Percentiles rank a stretch among this genome's conserved stretches.
Evolutionary conservation across 2,329 filamentous ascomycete species (phyloP).

Genomic region (Xylariomycetidae sp.): DNA sequence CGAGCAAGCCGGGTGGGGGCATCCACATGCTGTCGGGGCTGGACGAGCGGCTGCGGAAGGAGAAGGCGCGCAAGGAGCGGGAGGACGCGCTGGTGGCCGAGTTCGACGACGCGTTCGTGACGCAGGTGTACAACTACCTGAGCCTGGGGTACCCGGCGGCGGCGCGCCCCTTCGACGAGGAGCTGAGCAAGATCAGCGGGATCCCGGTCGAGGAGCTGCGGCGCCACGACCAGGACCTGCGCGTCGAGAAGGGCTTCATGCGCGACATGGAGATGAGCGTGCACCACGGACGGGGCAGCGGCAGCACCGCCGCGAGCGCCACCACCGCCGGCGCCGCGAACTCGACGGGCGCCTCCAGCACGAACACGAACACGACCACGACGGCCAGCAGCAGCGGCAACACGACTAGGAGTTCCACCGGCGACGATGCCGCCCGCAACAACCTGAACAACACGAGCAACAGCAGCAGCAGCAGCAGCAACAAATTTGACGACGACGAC

Average conservation of each 20-base stretch:
- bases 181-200: conserved; percentile 74
- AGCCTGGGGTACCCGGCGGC: conserved; percentile 86
- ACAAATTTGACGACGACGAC: conserved; percentile 22
- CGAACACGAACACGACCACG: no score
- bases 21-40: conserved; percentile 46
- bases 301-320: conserved; percentile 1
- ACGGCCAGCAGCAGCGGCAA: conserved; percentile 1
- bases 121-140: conserved; percentile 95
- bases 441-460: no score
- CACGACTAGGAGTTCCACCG: background rate
- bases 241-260: conserved; percentile 67
- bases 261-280: conserved; percentile 39
- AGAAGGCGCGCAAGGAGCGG: conserved; percentile 43
- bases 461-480: conserved; percentile 8
- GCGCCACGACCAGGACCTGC: conserved; percentile 56
- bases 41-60: conserved; percentile 43
- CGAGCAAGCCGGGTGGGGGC: conserved; percentile 14
- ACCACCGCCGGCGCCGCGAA: conserved; percentile 3
- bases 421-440: no score
- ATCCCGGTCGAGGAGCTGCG: conserved; percentile 63
- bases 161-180: conserved; percentile 75
- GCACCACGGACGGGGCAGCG: conserved; percentile 16
- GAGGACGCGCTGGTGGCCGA: conserved; percentile 55
- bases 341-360: no score
- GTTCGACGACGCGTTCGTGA: conserved; percentile 79